Conservation (phyloP, 2,329 filamentous ascomycete species). For the Arthrobotrys entomopaga region DNA sequence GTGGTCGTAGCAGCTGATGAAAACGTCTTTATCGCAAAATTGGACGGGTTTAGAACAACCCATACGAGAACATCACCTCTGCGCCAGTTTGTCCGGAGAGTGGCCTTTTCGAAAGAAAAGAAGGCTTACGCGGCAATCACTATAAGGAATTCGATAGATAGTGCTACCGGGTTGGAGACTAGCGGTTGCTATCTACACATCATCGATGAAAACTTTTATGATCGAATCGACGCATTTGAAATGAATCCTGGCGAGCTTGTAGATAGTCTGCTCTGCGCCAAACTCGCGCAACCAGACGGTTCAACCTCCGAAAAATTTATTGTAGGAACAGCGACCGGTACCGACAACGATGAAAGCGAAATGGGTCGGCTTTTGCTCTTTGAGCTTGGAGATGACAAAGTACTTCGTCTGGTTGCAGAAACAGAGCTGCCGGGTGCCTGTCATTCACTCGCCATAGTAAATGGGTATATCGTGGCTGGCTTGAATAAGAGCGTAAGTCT, state of each 20-base stretch:
- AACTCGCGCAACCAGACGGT: conserved; percentile 72
- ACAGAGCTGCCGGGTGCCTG: conserved; percentile 81
- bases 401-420: conserved; percentile 76
- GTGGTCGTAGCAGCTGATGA: conserved; percentile 81
- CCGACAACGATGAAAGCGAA: conserved; percentile 69
- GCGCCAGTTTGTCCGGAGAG: conserved; percentile 82
- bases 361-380: conserved; percentile 84
- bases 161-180: conserved; percentile 71
- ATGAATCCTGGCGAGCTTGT: conserved; percentile 78
- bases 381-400: conserved; percentile 79
- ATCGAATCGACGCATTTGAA: conserved; percentile 76
- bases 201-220: conserved; percentile 89
- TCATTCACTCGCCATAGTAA: conserved; percentile 78
- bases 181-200: conserved; percentile 84
- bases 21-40: conserved; percentile 79
- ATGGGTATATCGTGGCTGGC: conserved; percentile 81
- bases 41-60: conserved; percentile 86
- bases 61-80: conserved; percentile 85
- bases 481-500: conserved; percentile 82
- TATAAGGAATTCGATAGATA: conserved; percentile 76
- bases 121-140: conserved; percentile 88
- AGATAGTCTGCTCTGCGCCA: conserved; percentile 82
- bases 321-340: conserved; percentile 85
- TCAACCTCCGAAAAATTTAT: conserved; percentile 78
- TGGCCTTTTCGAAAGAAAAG: conserved; percentile 82